Percentiles rank a stretch among this genome's conserved stretches.
phyloP scores from a whole-genome alignment of 495 filamentous ascomycete species.

The Penicillium manginii region DNA sequence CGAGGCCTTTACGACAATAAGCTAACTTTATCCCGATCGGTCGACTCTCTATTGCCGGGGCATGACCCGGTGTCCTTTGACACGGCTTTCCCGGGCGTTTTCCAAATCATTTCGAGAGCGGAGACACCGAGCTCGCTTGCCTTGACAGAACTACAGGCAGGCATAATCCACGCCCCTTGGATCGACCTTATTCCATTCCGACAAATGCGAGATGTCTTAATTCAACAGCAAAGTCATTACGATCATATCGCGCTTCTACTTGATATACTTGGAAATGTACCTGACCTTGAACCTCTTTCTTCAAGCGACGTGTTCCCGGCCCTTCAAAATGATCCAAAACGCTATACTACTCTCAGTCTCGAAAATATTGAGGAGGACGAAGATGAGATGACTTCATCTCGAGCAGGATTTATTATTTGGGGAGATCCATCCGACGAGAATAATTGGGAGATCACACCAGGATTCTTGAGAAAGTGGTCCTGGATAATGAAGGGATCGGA shows the following conservation, averaged over 20 bases:
- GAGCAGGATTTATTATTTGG: not conserved
- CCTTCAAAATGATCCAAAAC: not conserved
- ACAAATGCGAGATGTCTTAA: not conserved
- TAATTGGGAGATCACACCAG: not conserved
- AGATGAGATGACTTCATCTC: not conserved
- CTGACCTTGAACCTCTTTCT: not conserved
- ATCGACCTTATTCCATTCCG: not conserved
- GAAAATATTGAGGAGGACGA: not conserved
- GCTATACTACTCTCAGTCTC: not conserved
- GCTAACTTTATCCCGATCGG: not conserved
- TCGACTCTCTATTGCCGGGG: not conserved
- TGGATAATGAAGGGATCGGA: not conserved
- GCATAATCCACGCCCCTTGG: not conserved
- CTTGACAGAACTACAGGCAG: not conserved
- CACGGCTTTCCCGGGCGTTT: not conserved
- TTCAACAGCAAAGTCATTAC: not conserved
- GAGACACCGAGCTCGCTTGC: constrained; percentile 1
- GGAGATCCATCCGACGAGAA: not conserved
- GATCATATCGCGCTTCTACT: not conserved
- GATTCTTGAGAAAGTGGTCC: not conserved
- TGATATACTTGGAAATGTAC: not conserved
- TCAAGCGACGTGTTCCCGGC: not conserved
- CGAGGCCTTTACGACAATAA: not conserved
- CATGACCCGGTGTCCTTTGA: not conserved
- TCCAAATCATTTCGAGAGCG: not conserved